Percentiles rank a stretch among this genome's conserved stretches.
Evolutionary conservation across 257 asterid species (phyloP).

Genomic region (Solanum corneliomulleri): DNA sequence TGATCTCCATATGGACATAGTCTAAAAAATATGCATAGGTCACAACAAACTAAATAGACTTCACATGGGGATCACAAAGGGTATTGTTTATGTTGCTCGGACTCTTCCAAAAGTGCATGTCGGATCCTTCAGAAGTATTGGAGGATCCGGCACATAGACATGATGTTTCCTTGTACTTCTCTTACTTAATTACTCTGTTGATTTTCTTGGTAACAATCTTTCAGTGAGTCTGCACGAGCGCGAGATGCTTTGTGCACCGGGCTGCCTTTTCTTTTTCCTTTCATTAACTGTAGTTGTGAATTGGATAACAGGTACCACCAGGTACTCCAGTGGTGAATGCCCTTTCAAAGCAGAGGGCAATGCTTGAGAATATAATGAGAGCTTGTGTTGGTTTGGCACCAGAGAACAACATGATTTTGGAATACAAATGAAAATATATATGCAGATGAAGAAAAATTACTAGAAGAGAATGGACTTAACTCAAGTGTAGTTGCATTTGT

Average conservation of each 20-base stretch:
- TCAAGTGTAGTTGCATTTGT: neutral
- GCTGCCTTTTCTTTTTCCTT: neutral
- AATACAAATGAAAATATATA: slow-evolving; percentile 50
- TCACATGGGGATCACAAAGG: neutral
- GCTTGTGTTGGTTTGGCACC: slow-evolving; percentile 98
- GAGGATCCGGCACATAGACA: neutral
- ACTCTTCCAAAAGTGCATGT: neutral
- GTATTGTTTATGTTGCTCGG: neutral
- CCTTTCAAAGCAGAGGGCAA: slow-evolving; percentile 83
- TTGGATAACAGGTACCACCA: slow-evolving; percentile 71
- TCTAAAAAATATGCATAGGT: neutral
- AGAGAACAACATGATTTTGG: slow-evolving; percentile 97
- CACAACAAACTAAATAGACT: neutral
- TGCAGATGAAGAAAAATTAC: neutral
- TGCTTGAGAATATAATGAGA: slow-evolving; percentile 96
- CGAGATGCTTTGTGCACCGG: neutral
- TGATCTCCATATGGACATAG: neutral
- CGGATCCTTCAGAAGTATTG: neutral
- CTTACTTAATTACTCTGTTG: neutral
- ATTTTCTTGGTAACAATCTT: neutral
- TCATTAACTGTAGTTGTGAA: neutral
- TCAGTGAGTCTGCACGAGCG: neutral
- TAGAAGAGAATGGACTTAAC: neutral
- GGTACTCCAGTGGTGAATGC: slow-evolving; percentile 99
- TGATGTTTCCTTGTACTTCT: neutral